Evolutionary conservation across 331 rosid species (phyloP).

Genomic region (Quercus lobata): DNA sequence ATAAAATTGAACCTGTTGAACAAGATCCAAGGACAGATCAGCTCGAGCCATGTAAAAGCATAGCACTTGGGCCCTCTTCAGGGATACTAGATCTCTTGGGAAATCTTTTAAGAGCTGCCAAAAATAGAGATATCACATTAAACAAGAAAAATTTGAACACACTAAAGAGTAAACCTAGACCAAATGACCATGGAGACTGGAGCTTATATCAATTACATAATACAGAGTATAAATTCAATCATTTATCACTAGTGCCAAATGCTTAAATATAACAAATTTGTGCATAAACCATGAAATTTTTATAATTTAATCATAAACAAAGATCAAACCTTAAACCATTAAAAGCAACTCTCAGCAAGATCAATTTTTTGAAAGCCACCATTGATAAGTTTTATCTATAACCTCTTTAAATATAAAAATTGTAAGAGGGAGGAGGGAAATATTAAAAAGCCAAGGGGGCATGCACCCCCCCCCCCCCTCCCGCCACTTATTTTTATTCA

Average conservation of each 20-base stretch:
- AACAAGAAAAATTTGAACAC: neutral
- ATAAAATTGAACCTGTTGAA: slow-evolving; percentile 58
- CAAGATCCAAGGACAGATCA: slow-evolving; percentile 54
- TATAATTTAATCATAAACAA: neutral
- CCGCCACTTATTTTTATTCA: neutral
- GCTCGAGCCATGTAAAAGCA: slow-evolving; percentile 77
- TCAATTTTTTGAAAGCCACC: slow-evolving; percentile 10
- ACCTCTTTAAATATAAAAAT: neutral
- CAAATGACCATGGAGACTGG: neutral
- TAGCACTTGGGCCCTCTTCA: slow-evolving; percentile 78
- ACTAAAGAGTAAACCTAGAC: neutral
- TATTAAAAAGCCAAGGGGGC: too few relatives aligned
- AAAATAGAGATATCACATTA: slow-evolving; percentile 13
- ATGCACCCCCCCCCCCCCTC: too few relatives aligned
- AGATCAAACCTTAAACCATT: neutral
- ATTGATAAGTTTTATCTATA: neutral
- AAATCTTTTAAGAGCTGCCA: slow-evolving; percentile 69
- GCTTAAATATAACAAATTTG: neutral
- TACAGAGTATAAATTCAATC: neutral
- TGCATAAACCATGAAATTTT: neutral
- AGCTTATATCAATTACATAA: neutral
- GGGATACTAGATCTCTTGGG: slow-evolving; percentile 76
- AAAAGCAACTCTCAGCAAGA: neutral
- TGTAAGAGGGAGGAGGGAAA: too few relatives aligned
- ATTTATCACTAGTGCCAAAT: neutral